These are phyloP conservation scores for Hydnomerulius pinastri DNA, from an alignment of 768 basidiomycete species.

Conservation along the genomic window DNA sequence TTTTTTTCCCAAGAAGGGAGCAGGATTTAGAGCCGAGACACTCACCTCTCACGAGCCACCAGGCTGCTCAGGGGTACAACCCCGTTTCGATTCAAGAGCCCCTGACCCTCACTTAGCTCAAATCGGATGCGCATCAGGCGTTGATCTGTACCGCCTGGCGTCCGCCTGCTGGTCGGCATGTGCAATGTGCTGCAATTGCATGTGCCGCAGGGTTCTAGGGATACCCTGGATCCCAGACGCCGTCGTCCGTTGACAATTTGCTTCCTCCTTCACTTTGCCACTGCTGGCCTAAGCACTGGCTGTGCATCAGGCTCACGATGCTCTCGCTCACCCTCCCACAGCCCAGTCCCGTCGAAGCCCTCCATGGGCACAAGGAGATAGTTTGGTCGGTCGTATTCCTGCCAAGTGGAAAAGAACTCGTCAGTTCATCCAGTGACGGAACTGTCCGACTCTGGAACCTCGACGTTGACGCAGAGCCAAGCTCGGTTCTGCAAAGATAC, in stretches of 20 bases:
- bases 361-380: conserved; percentile 29
- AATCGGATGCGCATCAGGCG: conserved; percentile 31
- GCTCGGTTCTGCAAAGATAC: conserved; percentile 22
- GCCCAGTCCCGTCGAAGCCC: conserved; percentile 20
- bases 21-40: too few relatives aligned
- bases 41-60: conserved; percentile 32
- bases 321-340: conserved; percentile 31
- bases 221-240: conserved; percentile 25
- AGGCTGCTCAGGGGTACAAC: conserved; percentile 34
- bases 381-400: conserved; percentile 32
- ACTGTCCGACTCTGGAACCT: conserved; percentile 33
- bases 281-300: conserved; percentile 26
- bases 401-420: conserved; percentile 24
- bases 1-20: too few relatives aligned
- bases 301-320: conserved; percentile 28
- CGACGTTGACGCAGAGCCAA: conserved; percentile 24
- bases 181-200: conserved; percentile 29
- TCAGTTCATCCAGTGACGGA: conserved; percentile 31
- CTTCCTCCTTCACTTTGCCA: conserved; percentile 19
- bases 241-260: conserved; percentile 25
- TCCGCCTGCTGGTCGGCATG: conserved; percentile 34
- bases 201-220: conserved; percentile 32
- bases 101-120: conserved; percentile 27
- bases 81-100: conserved; percentile 7
- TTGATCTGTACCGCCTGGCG: conserved; percentile 35